Base-by-base conservation (phyloP, 805 yeast species). In the Naumovozyma dairenensis region DNA sequence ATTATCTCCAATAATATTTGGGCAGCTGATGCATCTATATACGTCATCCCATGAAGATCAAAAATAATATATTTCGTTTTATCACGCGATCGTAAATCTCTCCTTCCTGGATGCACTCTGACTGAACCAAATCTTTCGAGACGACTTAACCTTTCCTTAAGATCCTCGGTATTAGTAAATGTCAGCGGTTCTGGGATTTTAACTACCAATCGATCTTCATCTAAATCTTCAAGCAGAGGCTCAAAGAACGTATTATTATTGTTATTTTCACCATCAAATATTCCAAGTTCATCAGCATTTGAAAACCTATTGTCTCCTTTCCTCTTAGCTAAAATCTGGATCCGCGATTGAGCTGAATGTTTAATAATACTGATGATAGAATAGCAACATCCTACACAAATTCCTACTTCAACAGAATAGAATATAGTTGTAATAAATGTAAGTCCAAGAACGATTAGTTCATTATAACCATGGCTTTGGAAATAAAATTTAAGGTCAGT, bases 141-240 rank as follows among this genome's bases (percentile, higher is more conserved):
- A 28, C 95, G 63, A 28, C 67, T 62, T 37, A 86, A 60, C 24
- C 89, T 64, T 36, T 71, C 65, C 40, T 79, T 74, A 40, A 86
- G 62, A 45, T 83, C 93, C 18, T 80, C 80, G 6, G 87, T 70
- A 54, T 87, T 86, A 25, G 94, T 84, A 57, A 86, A 86, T 4
- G 87, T 83, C 39, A 86, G 63, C 1, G 96, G 94, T 50, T 86
- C 96, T 0, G 95, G 86, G 28, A 86, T 72, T 42, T 78, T 80
- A 24, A 86, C 80, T 19, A 85, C 73, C 22, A 87, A 62, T 35
- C 86, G 80, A 0, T 85, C 8, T 8, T 24, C 26, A 14, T 24
- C 26, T 10, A 24, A 14, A 6, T 24, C 86, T 43, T 78, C 82
- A 31, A 80, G 63, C 25, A 63, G 63, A 45, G 67, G 71, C 19